Base-by-base conservation (phyloP, 1,284 basidiomycete species). In the Trametes polyzona region DNA sequence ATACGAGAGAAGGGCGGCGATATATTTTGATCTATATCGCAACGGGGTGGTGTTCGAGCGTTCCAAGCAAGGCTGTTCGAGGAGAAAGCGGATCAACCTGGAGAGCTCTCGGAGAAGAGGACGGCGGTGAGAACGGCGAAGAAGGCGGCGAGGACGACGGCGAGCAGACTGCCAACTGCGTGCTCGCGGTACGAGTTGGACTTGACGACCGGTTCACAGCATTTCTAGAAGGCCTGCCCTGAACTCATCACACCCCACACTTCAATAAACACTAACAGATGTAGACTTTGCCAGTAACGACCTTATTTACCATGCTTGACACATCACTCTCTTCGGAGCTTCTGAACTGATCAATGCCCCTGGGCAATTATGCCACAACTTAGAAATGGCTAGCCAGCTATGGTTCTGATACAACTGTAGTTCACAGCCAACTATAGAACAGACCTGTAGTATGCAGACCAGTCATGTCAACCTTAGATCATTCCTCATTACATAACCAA, bases 151-250 rank as follows among this genome's bases (percentile, higher is more conserved):
- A 55, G 51, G 32, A 26, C 30, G 37, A 46, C 53, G 39, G 58
- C 56, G 59, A 52, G 48, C 48, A 47, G 59, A 62, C 57, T 59
- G 61, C 57, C 60, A 59, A 55, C 53, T 55, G 24, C 51, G 52
- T 43, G 62, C 57, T 64, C 56, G 63, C 66, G 64, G 60, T 57
- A 52, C 59, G 64, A 64, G 66, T 65, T 63, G 58, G 59, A 61
- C 66, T 64, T 67, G 59, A 67, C 66, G 58, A 65, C 66, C 61
- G 61, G 64, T 59, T 67, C 66, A 67, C 62, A 55, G 65, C 66
- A 59, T 63, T 59, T 59, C 63, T 57, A 60, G 61, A 52, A 61
- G 42, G 57, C 66, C 66, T 67, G 66, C 66, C 66, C 66, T 67
- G 63, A 67, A 67, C 61, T 51, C 53, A 29, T 54, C 33, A 53